Evolutionary conservation across 2,329 filamentous ascomycete genomes (phyloP), one percentile per base, ranked within the genome.

Genomic region (Sporothrix schenckii): DNA sequence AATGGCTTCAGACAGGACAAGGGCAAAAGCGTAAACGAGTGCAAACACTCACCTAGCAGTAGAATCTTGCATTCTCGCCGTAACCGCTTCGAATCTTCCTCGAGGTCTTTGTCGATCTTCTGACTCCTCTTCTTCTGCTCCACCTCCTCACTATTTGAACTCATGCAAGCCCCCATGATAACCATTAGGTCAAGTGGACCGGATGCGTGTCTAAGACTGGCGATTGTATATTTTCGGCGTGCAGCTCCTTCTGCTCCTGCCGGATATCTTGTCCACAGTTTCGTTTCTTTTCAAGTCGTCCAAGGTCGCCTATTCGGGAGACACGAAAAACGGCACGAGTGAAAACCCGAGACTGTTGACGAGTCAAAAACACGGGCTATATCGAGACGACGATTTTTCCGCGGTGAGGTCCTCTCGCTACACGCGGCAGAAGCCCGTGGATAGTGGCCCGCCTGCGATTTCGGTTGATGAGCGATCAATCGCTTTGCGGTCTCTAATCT

Each of bases 11-110:
- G 34, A 44, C 14, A 16, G 41, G 41, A 3, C 3, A 13, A 44
- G 11, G 11, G 19, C 50, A 56, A 6, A 16, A 10, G 14, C 24
- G 47, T 2, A 56, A 6, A 16, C 11, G 21, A 39, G 47, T 16
- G 9, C 34, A 30, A 39, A 14, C 0, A 10, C 88, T 74, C 88
- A 98, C 95, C 95, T 76, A 99, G 85, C 69, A 99, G 85, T 72
- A 99, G 83, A 76, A 99, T 98, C 84, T 99, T 99, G 92, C 95
- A 98, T 91, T 99, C 95, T 84, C 93, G 88, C 80, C 94, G 90
- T 84, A 98, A 85, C 80, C 92, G 88, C 81, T 92, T 93, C 68
- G 93, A 96, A 81, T 99, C 95, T 80, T 98, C 94, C 80, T 98
- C 94, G 73, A 99, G 86, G 77, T 88, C 91, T 81, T 91, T 92